Base-by-base conservation (phyloP, 2,329 filamentous ascomycete species). In the Penicillium sp. region DNA sequence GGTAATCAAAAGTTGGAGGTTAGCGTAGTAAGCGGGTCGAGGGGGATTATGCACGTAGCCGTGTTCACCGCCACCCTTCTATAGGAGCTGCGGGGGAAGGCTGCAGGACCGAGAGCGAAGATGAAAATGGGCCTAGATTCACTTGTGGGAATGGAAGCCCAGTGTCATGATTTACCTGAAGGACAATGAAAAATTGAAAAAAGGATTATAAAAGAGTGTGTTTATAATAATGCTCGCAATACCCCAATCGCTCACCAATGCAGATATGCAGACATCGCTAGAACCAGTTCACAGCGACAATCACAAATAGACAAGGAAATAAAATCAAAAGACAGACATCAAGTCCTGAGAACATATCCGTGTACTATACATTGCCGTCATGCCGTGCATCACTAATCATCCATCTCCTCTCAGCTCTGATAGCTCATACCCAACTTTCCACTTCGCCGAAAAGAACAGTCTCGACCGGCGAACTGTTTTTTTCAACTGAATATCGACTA, bases 181-280 rank as follows among this genome's bases (percentile, higher is more conserved):
- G 4, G 27, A 13, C 27, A 10, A 4, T 29, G 27, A 10, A 4
- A 29, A 13, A 11, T 4, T 8, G 27, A 9, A 1, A 29, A 29
- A 29, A 29, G 9, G 46, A n/a, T 22, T 33, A 45, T 22, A 22
- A 52, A 35, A 29, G 37, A 45, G 49, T 52, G 49, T 52, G 26
- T 52, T 33, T 44, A 52, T 49, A 44, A 44, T 16, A 29, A 52
- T 44, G 42, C 37, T 52, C 49, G 33, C n/a, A 44, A 22, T 52
- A 52, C 37, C 49, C 49, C 49, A 45, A 37, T 52, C 49, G 39
- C 49, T 52, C 37, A 31, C n/a, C 14, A 44, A 52, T 52, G 49
- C 39, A 52, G 35, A 52, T 19, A 52, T 45, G 39, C 39, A 29
- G 37, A 52, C 27, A 52, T 42, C 47, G 33, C 47, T 35, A 21